Base-by-base conservation (phyloP, 805 yeast species). In the Suhomyces sp. region DNA sequence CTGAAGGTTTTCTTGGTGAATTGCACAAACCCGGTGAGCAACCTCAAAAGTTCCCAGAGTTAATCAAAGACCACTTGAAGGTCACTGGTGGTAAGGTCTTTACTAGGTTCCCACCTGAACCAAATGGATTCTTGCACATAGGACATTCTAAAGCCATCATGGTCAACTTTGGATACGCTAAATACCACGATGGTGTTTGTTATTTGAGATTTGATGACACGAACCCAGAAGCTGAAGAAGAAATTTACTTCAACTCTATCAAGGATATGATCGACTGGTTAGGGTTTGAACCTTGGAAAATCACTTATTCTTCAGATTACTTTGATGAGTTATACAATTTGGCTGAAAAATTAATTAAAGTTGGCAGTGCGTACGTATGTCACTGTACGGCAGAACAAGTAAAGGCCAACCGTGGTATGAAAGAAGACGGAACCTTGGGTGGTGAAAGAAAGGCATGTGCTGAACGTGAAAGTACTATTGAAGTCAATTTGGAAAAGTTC, bases 41-140 rank as follows among this genome's bases (percentile, higher is more conserved):
- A 59, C 90, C 91, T 23, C 99, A 93, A 68, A 83, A 76, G 47
- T 82, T 72, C 60, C 93, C 95, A 22, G 95, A 88, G 54, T 70
- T 87, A 40, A 81, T 87, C 83, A 71, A 72, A 45, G 83, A 78
- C 46, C 98, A 93, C 60, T 70, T 88, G 50, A 77, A 74, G 38
- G 78, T 77, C 46, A 87, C 95, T 21, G 74, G 77, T 24, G 95
- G 96, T 30, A 73, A 76, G 54, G 98, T 91, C 19, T 80, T 77
- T 51, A 93, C 98, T 3, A 79, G 99, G 58, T 93, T 93, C 67
- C 99, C 99, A 30, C 98, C 98, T 5, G 98, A 93, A 67, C 98
- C 98, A 26, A 91, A 95, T 64, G 98, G 98, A 50, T 93, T 81
- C 58, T 74, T 93, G 55, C 98, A 93, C 60, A 91, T 93, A 60